These are phyloP conservation scores for Yamadazyma takamatsuzukensis DNA, from an alignment of 805 yeast species.

Conservation along the genomic window DNA sequence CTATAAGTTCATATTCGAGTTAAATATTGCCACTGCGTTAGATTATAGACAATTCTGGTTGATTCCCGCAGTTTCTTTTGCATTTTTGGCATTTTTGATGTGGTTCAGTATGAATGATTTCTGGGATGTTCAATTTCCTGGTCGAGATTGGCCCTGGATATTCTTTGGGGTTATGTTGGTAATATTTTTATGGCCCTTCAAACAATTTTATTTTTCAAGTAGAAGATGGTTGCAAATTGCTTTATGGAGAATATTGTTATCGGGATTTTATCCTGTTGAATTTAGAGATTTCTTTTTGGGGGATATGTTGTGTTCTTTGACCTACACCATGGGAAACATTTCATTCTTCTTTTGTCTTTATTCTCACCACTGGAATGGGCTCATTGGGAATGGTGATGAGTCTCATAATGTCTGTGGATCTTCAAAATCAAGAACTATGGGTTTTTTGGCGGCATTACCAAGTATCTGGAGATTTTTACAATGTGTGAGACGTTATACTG, in stretches of 20 bases:
- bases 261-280: constrained; percentile 93
- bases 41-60: constrained; percentile 64
- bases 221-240: constrained; percentile 77
- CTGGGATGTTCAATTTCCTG: constrained; percentile 58
- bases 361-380: constrained; percentile 63
- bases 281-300: constrained; percentile 92
- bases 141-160: constrained; percentile 77
- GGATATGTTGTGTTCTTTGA: constrained; percentile 83
- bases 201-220: constrained; percentile 53
- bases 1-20: constrained; percentile 89
- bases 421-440: constrained; percentile 68
- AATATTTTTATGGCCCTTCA: constrained; percentile 59
- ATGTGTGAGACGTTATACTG: constrained; percentile 86
- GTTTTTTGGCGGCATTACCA: constrained; percentile 81
- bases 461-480: constrained; percentile 88
- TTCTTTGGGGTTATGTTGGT: constrained; percentile 53
- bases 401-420: constrained; percentile 64
- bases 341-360: constrained; percentile 85
- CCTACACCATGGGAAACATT: constrained; percentile 82
- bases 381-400: constrained; percentile 25
- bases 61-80: constrained; percentile 57
- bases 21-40: constrained; percentile 63
- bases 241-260: constrained; percentile 64
- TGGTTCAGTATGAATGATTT: constrained; percentile 76
- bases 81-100: constrained; percentile 54